Percentiles rank a stretch among this genome's conserved stretches.
phyloP scores from a whole-genome alignment of 345 rosid species.

The Euphorbia lathyris region DNA sequence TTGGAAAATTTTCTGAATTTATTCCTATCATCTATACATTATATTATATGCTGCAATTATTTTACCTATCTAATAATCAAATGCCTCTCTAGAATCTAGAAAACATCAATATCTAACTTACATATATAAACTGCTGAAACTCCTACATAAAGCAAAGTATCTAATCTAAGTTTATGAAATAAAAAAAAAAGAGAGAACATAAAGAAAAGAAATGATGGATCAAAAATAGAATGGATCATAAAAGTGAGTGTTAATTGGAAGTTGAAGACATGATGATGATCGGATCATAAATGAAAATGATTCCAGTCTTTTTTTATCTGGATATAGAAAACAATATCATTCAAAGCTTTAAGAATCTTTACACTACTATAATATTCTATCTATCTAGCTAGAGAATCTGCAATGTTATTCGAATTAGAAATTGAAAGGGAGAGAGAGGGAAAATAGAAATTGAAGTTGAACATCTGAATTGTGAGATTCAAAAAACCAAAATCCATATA shows the following conservation, averaged over 20 bases:
- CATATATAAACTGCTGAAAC: too few species aligned
- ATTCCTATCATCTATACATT: too few species aligned
- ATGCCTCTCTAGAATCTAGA: too few species aligned
- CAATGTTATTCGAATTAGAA: neutral
- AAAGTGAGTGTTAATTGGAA: neutral
- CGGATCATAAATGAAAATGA: neutral
- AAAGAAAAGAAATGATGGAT: neutral
- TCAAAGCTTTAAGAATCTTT: neutral
- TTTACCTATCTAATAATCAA: too few species aligned
- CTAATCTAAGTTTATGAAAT: too few species aligned
- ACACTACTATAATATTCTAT: neutral
- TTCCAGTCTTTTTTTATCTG: neutral
- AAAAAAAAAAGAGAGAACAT: neutral
- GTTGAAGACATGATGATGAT: neutral
- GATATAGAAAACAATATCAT: neutral
- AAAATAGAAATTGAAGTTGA: neutral
- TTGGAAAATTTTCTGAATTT: too few species aligned
- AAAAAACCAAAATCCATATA: neutral
- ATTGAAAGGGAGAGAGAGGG: neutral
- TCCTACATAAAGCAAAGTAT: too few species aligned
- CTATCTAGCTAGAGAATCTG: neutral
- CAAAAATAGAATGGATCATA: neutral
- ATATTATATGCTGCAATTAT: too few species aligned
- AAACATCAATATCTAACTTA: too few species aligned
- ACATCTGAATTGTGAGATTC: neutral